Evolutionary conservation across 108 stramenopile species (phyloP).

Genomic region (Conticribra weissflogii): DNA sequence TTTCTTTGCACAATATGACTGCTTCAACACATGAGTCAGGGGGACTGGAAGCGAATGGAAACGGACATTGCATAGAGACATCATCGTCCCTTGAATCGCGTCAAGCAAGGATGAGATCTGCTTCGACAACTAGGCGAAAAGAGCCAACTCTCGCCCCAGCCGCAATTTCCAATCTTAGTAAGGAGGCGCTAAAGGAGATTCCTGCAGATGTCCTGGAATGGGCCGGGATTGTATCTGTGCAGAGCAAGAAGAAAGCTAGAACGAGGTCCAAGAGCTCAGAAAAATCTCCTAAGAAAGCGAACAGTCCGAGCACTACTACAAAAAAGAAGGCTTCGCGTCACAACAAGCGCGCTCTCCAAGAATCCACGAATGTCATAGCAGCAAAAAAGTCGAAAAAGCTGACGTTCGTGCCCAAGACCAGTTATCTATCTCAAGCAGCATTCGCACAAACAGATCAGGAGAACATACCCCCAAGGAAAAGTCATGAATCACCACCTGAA

Average conservation of each 20-base stretch:
- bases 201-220: constrained; percentile 43
- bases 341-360: constrained; percentile 42
- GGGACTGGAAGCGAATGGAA: no score
- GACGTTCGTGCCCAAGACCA: no score
- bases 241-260: constrained; percentile 5
- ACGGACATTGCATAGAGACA: no score
- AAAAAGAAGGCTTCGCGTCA: constrained; percentile 2
- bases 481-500: constrained; percentile 7
- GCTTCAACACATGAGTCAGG: constrained; percentile 8
- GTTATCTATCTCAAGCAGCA: no score
- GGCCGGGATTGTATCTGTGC: constrained; percentile 39
- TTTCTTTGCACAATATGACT: constrained; percentile 30
- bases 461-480: constrained; percentile 16
- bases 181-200: constrained; percentile 45
- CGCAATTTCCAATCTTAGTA: constrained; percentile 34
- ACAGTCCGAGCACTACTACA: not conserved
- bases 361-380: constrained; percentile 14
- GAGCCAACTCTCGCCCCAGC: not conserved
- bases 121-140: constrained; percentile 1
- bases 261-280: no score
- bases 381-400: not conserved
- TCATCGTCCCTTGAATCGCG: no score
- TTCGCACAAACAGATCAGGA: constrained; percentile 1
- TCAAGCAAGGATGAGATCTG: no score
- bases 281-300: not conserved